These are phyloP conservation scores for Claviceps capensis DNA, from an alignment of 2,329 filamentous ascomycete genomes.

Conservation along the genomic window DNA sequence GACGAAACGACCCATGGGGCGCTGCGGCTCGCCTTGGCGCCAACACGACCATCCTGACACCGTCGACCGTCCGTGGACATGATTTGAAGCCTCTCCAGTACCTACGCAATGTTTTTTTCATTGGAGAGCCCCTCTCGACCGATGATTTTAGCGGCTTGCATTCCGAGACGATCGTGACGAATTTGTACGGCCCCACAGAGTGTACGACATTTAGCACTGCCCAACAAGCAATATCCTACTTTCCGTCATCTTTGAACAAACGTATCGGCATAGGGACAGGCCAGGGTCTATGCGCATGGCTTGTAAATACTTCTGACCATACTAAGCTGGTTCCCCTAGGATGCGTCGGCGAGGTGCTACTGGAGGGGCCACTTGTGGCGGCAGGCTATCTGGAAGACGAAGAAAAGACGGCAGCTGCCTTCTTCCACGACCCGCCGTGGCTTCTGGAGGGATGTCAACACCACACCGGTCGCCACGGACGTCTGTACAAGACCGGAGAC, in stretches of 20 bases:
- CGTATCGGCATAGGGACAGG: not conserved
- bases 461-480: slow-evolving; percentile 18
- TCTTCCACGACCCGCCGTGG: slow-evolving; percentile 31
- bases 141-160: not conserved
- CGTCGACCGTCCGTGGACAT: slow-evolving; percentile 29
- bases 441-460: slow-evolving; percentile 10
- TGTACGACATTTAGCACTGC: slow-evolving; percentile 8
- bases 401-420: slow-evolving; percentile 29
- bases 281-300: slow-evolving; percentile 11
- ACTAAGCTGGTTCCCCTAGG: slow-evolving; percentile 14
- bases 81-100: slow-evolving; percentile 24
- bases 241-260: not conserved
- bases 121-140: slow-evolving; percentile 25
- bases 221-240: not conserved
- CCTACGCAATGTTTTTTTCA: slow-evolving; percentile 26
- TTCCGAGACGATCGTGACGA: slow-evolving; percentile 3
- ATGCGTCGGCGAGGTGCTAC: slow-evolving; percentile 18
- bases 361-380: slow-evolving; percentile 31
- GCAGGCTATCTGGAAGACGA: slow-evolving; percentile 33
- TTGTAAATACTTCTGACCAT: slow-evolving; percentile 15
- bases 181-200: slow-evolving; percentile 10
- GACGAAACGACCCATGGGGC: slow-evolving; percentile 30
- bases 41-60: slow-evolving; percentile 32
- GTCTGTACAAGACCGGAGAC: slow-evolving; percentile 24
- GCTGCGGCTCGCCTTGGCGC: slow-evolving; percentile 24